Evolutionary conservation across 2,329 filamentous ascomycete genomes (phyloP), one percentile per base, ranked within the genome.

Genomic region (Fusarium sp.): DNA sequence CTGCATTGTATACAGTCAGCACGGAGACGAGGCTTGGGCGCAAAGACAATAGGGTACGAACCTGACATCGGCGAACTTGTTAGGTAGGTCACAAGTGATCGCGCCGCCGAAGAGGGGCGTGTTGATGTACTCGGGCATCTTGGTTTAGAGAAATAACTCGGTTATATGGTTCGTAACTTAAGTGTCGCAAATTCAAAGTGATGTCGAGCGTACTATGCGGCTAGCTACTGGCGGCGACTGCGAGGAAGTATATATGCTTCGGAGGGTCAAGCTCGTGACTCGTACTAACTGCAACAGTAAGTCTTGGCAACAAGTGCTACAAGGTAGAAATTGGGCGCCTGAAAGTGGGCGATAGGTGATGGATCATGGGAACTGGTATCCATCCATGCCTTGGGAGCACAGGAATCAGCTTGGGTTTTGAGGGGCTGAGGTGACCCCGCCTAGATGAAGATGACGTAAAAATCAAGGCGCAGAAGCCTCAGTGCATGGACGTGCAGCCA

Each of bases 101-200:
- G 91, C 91, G 76, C 90, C 91, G 76, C 91, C 91, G 76, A 89
- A 94, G 45, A 94, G 87, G 54, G 85, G 81, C 46, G 85, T 88
- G 71, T 75, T 82, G 63, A 81, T 81, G 79, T 85, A 93, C 27
- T 79, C 77, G 68, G 87, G 79, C 84, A 85, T 88, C 55, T 48
- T 77, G 62, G 9, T 40, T 10, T 27, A 47, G 52, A 14, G 18
- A 45, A 23, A 15, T 10, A 33, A 23, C 25, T 23, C 27, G 40
- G 33, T 23, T 41, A 15, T 21, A 21, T 8, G 7, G 36, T 18
- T 29, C 3, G 23, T 37, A 25, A 27, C 35, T 35, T 48, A 35
- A 17, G 27, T 15, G 25, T 54, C 41, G 58, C 63, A 62, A 66
- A 50, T 23, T 41, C 21, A 23, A 14, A 33, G 31, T 15, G 27